Percentiles rank a stretch among this genome's conserved stretches.
These are phyloP conservation scores for Fusarium nisikadoi DNA, from an alignment of 2,329 filamentous ascomycete species.

Conservation along the genomic window DNA sequence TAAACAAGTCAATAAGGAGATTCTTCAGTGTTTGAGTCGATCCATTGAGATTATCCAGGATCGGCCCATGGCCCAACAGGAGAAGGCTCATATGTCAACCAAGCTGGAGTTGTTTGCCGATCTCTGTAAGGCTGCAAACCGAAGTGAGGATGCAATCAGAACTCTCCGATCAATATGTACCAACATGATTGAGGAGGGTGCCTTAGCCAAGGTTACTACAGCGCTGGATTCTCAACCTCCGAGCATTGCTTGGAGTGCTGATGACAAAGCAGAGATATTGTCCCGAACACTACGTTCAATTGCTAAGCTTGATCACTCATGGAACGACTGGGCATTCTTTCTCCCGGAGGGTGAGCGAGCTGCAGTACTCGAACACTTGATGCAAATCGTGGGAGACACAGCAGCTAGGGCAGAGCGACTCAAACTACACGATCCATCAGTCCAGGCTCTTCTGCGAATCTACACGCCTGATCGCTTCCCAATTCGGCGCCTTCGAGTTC, in stretches of 20 bases:
- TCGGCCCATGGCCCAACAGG: conserved; percentile 64
- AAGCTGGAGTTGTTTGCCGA: conserved; percentile 77
- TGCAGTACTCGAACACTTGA: conserved; percentile 69
- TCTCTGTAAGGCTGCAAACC: conserved; percentile 63
- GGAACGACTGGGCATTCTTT: conserved; percentile 66
- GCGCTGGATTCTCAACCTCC: conserved; percentile 62
- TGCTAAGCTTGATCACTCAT: conserved; percentile 67
- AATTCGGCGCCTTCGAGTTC: conserved; percentile 62
- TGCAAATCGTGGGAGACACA: conserved; percentile 60
- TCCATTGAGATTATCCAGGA: conserved; percentile 72
- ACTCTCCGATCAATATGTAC: conserved; percentile 70
- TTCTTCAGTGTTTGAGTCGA: conserved; percentile 68
- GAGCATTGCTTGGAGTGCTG: conserved; percentile 62
- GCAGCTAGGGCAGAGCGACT: conserved; percentile 49
- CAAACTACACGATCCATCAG: conserved; percentile 57
- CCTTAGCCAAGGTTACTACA: conserved; percentile 63
- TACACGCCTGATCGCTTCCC: conserved; percentile 63
- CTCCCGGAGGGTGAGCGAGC: conserved; percentile 63
- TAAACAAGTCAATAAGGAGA: conserved; percentile 52
- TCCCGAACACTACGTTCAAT: conserved; percentile 69
- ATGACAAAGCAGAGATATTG: conserved; percentile 61
- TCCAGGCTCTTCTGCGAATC: conserved; percentile 60
- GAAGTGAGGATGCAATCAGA: conserved; percentile 66
- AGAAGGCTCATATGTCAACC: conserved; percentile 67
- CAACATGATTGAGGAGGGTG: conserved; percentile 68